Evolutionary conservation across 371 early-diverging fungal species (phyloP), one percentile per base, ranked within the genome.

Genomic region (Edhazardia aedis): DNA sequence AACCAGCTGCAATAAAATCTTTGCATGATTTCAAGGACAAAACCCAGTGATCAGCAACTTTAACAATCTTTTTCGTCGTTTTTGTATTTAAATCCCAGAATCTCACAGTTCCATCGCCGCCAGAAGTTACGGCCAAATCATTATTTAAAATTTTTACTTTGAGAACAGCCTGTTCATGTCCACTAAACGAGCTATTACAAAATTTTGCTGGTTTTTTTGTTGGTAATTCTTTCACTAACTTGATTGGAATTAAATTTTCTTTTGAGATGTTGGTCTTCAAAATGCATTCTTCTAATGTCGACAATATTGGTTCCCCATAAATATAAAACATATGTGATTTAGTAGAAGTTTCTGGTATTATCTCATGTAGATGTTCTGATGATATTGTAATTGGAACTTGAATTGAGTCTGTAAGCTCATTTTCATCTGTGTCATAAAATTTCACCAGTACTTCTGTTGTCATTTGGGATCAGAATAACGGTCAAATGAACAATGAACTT

Each of bases 1-100:
- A 33, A 36, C 66, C 68, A 38, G 64, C 44, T 11, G 62, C 62
- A 11, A 71, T 53, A 52, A 40, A 62, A 37, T 55, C 52, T 6
- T 57, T 42, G 12, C 56, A 51, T 23, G 57, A 46, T 21, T 47
- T 52, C 25, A 71, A 38, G 28, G 44, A 33, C 14, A 53, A 53
- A 18, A 66, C 55, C 68, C 68, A 68, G 42, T 68, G 66, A 16
- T 38, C 36, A 48, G 66, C 63, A 27, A 61, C 22, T 33, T 59
- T 56, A 18, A 61, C 21, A 21, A 66, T 58, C 49, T 64, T 63
- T 14, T 61, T 63, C 12, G 63, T 68, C 4, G 68, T 68, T 54
- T 66, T 71, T 18, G 68, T 71, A 7, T 39, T 19, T 21, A 54
- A 28, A 56, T 64, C 58, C 71, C 71, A 71, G 38, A 71, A 71